phyloP scores from a whole-genome alignment of 305 asterid species.

The Fraxinus greggii region DNA sequence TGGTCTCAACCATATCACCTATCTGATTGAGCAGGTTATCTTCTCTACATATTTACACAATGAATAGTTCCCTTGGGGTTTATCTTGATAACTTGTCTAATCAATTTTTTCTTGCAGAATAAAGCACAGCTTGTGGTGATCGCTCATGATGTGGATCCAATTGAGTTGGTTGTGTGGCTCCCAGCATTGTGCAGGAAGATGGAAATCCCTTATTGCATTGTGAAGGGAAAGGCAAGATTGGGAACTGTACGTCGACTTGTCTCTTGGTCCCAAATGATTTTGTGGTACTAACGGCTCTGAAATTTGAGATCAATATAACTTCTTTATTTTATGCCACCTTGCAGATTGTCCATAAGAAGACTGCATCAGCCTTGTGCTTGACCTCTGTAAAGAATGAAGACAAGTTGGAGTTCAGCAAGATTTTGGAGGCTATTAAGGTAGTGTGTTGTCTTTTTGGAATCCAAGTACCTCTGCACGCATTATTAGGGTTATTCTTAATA shows the following conservation, averaged over 20 bases:
- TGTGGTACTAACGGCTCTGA: background rate
- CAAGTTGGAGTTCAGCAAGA: slow-evolving; percentile 75
- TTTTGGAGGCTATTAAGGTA: slow-evolving; percentile 95
- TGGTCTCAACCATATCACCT: slow-evolving; percentile 85
- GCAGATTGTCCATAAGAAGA: slow-evolving; percentile 88
- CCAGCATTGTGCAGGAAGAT: slow-evolving; percentile 87
- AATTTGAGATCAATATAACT: background rate
- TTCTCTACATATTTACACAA: background rate
- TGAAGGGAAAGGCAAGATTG: slow-evolving; percentile 81
- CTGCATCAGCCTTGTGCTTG: slow-evolving; percentile 75
- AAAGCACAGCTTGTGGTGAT: slow-evolving; percentile 91
- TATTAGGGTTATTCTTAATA: background rate
- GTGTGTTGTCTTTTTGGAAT: background rate
- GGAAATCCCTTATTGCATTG: slow-evolving; percentile 95
- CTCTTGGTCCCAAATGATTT: background rate
- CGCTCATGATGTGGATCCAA: slow-evolving; percentile 92
- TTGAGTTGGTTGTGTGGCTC: slow-evolving; percentile 94
- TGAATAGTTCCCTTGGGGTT: background rate
- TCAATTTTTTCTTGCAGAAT: slow-evolving; percentile 43
- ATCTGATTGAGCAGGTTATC: slow-evolving; percentile 79
- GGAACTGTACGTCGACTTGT: slow-evolving; percentile 58
- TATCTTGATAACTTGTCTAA: background rate
- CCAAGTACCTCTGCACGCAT: background rate
- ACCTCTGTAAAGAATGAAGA: slow-evolving; percentile 93
- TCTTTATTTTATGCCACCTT: background rate